A percentile compares a stretch with the other conserved stretches of the same genome.
These are phyloP conservation scores for Fusarium veterinarium DNA, from an alignment of 2,329 filamentous ascomycete genomes.

Conservation along the genomic window DNA sequence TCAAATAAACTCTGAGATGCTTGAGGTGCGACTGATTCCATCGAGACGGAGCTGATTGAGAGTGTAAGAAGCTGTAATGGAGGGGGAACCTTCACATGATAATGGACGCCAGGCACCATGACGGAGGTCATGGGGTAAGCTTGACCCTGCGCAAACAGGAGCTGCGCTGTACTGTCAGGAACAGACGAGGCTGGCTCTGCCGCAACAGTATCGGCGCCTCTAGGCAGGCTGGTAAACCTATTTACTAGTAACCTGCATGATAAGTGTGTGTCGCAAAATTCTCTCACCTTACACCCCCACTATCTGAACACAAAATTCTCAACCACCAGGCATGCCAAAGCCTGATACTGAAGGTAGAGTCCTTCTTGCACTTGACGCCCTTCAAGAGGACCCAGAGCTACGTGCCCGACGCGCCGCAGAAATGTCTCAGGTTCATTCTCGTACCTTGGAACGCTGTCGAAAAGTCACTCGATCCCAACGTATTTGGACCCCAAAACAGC, in stretches of 20 bases:
- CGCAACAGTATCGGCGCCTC: background rate
- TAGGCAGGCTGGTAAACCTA: background rate
- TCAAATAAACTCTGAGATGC: background rate
- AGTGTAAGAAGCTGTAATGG: background rate
- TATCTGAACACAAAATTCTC: background rate
- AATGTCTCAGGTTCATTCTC: background rate
- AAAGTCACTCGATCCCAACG: too few species aligned
- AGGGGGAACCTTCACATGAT: background rate
- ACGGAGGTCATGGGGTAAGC: background rate
- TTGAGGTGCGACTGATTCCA: background rate
- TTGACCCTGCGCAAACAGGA: background rate
- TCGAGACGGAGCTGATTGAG: background rate
- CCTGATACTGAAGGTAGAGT: background rate
- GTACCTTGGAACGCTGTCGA: background rate
- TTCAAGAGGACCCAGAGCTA: background rate
- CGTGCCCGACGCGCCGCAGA: background rate
- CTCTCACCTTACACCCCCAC: background rate
- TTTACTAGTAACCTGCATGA: background rate
- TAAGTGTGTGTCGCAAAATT: background rate
- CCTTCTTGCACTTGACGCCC: background rate
- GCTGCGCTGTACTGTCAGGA: background rate
- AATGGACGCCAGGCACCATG: background rate
- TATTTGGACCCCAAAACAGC: background rate
- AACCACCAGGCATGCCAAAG: background rate
- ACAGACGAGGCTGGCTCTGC: background rate